Percentiles rank a stretch among this genome's conserved stretches.
Evolutionary conservation across 768 basidiomycete species (phyloP).

Genomic region (Podaxis pistillaris): DNA sequence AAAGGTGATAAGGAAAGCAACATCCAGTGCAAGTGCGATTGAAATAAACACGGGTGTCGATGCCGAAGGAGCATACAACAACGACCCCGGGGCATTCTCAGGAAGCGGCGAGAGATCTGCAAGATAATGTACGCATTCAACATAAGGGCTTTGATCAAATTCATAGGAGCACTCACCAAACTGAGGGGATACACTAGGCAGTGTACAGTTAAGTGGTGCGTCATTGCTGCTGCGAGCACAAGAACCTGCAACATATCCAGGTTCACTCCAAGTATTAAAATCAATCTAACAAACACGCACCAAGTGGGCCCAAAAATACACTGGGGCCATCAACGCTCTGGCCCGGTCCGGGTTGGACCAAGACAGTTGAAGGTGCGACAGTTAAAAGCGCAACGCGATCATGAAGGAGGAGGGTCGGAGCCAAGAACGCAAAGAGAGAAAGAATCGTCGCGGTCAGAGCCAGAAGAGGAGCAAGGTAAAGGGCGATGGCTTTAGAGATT

Average conservation of each 20-base stretch:
- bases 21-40: constrained; percentile 52
- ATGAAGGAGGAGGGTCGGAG: constrained; percentile 60
- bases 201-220: constrained; percentile 54
- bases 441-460: constrained; percentile 66
- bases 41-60: constrained; percentile 65
- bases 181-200: constrained; percentile 49
- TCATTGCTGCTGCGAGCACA: constrained; percentile 54
- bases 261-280: not conserved
- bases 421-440: constrained; percentile 63
- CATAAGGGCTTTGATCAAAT: not conserved
- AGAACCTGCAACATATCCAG: constrained; percentile 48
- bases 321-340: constrained; percentile 62
- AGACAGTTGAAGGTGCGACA: constrained; percentile 53
- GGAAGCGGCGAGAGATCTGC: constrained; percentile 69
- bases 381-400: constrained; percentile 62
- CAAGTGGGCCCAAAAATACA: constrained; percentile 63
- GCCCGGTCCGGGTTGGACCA: constrained; percentile 29
- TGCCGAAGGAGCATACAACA: constrained; percentile 59
- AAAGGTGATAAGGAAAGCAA: constrained; percentile 65
- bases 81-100: constrained; percentile 47
- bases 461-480: constrained; percentile 68
- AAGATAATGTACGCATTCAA: not conserved
- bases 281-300: constrained; percentile 32
- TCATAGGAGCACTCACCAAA: constrained; percentile 49
- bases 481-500: constrained; percentile 64